A percentile compares a stretch with the other conserved stretches of the same genome.
These are phyloP conservation scores for Leptographium wingfieldii DNA, from an alignment of 2,329 filamentous ascomycete genomes.

Conservation along the genomic window DNA sequence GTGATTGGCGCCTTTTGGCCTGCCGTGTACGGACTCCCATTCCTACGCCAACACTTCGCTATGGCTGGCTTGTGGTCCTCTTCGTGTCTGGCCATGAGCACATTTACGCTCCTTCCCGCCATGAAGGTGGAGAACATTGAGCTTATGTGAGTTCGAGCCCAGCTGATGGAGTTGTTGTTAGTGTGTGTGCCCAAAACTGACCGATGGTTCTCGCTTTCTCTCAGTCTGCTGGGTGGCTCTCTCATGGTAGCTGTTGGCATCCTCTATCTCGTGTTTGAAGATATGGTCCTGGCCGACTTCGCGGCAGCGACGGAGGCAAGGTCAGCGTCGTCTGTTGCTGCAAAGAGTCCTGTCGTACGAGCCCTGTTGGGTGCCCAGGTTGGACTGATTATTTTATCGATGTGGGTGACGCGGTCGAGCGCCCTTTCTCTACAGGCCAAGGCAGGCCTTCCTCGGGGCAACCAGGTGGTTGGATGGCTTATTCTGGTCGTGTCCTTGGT, in stretches of 20 bases:
- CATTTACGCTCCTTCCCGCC: slow-evolving; percentile 78
- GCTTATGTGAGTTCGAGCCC: slow-evolving; percentile 49
- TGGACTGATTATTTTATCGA: slow-evolving; percentile 67
- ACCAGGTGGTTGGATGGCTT: slow-evolving; percentile 75
- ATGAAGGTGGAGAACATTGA: slow-evolving; percentile 69
- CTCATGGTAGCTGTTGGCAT: slow-evolving; percentile 68
- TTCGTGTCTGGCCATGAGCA: slow-evolving; percentile 73
- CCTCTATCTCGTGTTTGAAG: slow-evolving; percentile 69
- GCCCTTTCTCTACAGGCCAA: slow-evolving; percentile 76
- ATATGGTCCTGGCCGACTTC: slow-evolving; percentile 38
- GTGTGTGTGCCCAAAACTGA: slow-evolving; percentile 1
- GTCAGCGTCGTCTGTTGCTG: slow-evolving; percentile 8
- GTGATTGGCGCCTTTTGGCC: slow-evolving; percentile 70
- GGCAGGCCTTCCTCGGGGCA: slow-evolving; percentile 71
- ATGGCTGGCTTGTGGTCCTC: slow-evolving; percentile 60
- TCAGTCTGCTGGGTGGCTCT: slow-evolving; percentile 58
- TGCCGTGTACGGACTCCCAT: slow-evolving; percentile 55
- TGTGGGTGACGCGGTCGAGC: slow-evolving; percentile 78
- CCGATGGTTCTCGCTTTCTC: background rate
- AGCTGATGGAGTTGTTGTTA: background rate
- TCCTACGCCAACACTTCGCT: slow-evolving; percentile 52
- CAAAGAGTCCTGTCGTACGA: slow-evolving; percentile 37
- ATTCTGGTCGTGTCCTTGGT: slow-evolving; percentile 58
- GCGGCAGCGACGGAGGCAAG: slow-evolving; percentile 17
- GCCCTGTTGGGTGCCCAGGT: slow-evolving; percentile 56